phyloP scores from a whole-genome alignment of 306 rosid genomes.

The Medicago lupulina region DNA sequence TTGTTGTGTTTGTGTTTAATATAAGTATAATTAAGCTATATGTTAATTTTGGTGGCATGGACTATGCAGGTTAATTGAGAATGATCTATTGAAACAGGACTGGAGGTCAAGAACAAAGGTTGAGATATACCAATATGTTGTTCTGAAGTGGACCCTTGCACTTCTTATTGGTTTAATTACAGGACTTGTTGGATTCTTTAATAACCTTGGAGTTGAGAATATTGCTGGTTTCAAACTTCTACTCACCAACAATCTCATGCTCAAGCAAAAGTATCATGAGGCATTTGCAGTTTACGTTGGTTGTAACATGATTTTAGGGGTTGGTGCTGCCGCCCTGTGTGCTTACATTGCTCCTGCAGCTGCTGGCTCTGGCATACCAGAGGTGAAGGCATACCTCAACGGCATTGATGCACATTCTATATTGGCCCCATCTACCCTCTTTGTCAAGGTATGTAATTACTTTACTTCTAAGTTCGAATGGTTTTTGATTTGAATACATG shows the following conservation, averaged over 20 bases:
- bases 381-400: conserved; percentile 91
- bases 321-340: conserved; percentile 66
- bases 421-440: conserved; percentile 79
- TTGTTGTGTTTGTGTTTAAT: neutral
- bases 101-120: conserved; percentile 75
- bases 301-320: conserved; percentile 62
- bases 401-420: conserved; percentile 76
- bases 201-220: conserved; percentile 80
- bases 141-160: conserved; percentile 76
- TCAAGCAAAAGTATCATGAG: conserved; percentile 53
- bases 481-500: neutral
- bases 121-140: conserved; percentile 66
- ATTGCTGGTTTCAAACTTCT: conserved; percentile 72
- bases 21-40: no score
- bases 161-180: conserved; percentile 79
- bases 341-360: conserved; percentile 83
- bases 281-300: conserved; percentile 63
- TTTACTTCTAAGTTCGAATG: neutral
- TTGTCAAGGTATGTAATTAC: conserved; percentile 63
- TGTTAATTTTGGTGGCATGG: neutral
- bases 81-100: conserved; percentile 76
- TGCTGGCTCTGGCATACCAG: conserved; percentile 90
- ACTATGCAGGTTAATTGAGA: conserved; percentile 67
- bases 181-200: conserved; percentile 74
- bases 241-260: conserved; percentile 64